phyloP scores from a whole-genome alignment of 1,284 basidiomycete genomes.

The Ustilago tritici region DNA sequence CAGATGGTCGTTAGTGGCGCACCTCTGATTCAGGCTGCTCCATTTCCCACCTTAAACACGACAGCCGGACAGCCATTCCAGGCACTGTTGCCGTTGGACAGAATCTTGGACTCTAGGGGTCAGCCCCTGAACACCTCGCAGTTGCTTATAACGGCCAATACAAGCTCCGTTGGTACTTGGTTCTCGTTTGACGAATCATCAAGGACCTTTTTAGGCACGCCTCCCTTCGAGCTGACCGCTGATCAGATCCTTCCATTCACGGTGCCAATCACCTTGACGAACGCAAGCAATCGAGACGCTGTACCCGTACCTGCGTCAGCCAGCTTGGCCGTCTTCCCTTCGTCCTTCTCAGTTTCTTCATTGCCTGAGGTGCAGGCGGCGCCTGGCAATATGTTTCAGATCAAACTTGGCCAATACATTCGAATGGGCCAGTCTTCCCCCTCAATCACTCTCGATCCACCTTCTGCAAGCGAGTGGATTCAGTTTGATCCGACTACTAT shows the following conservation, averaged over 20 bases:
- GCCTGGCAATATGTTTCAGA: slow-evolving; percentile 38
- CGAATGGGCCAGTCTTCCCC: slow-evolving; percentile 17
- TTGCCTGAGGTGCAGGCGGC: slow-evolving; percentile 34
- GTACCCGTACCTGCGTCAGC: slow-evolving; percentile 35
- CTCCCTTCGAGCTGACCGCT: slow-evolving; percentile 71
- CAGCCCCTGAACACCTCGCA: slow-evolving; percentile 19
- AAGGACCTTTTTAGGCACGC: slow-evolving; percentile 77
- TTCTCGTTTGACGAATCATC: slow-evolving; percentile 76
- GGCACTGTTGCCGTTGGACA: slow-evolving; percentile 53
- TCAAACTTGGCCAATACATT: slow-evolving; percentile 38
- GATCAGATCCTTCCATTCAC: slow-evolving; percentile 61
- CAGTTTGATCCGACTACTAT: slow-evolving; percentile 68
- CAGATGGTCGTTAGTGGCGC: slow-evolving; percentile 56
- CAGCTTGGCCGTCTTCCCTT: slow-evolving; percentile 59
- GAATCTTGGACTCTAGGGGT: slow-evolving; percentile 27
- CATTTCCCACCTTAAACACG: slow-evolving; percentile 73
- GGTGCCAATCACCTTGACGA: slow-evolving; percentile 76
- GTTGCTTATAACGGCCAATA: slow-evolving; percentile 69
- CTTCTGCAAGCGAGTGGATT: slow-evolving; percentile 70
- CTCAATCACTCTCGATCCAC: slow-evolving; percentile 24
- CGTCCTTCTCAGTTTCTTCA: slow-evolving; percentile 31
- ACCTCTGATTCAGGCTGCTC: slow-evolving; percentile 37
- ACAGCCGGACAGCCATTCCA: slow-evolving; percentile 71
- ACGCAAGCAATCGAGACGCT: slow-evolving; percentile 10
- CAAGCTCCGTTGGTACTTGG: slow-evolving; percentile 73